Percentiles rank a stretch among this genome's conserved stretches.
Evolutionary conservation across 2,329 filamentous ascomycete genomes (phyloP).

Genomic region (Penicillium sp.): DNA sequence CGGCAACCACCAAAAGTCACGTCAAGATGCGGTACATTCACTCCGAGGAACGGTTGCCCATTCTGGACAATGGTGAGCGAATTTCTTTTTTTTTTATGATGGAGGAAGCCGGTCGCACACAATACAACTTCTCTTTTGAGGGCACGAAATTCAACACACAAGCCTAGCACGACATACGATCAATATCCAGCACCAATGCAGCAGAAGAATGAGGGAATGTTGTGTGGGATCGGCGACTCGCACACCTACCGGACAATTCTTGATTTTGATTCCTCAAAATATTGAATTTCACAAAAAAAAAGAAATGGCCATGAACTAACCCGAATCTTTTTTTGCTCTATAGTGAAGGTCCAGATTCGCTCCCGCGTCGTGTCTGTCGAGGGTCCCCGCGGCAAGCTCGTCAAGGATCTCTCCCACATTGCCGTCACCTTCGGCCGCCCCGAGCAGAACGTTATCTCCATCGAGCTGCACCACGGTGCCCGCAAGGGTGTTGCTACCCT

Average conservation of each 20-base stretch:
- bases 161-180: conserved; percentile 1
- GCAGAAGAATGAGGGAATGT: conserved; percentile 1
- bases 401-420: conserved; percentile 94
- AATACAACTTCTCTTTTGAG: conserved; percentile 4
- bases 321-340: conserved; percentile 31
- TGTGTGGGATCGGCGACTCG: conserved; percentile 12
- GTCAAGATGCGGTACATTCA: conserved; percentile 99
- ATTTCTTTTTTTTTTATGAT: conserved; percentile 27
- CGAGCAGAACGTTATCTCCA: conserved; percentile 82
- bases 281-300: background rate
- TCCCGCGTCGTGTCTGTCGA: conserved; percentile 94
- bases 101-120: conserved; percentile 15
- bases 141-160: conserved; percentile 3
- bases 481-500: conserved; percentile 98
- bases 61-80: conserved; percentile 90
- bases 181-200: background rate
- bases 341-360: conserved; percentile 98
- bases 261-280: conserved; percentile 9
- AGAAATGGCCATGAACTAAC: background rate
- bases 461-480: conserved; percentile 97
- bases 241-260: background rate
- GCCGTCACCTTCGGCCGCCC: conserved; percentile 92
- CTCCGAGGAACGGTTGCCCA: conserved; percentile 90
- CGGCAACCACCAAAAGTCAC: conserved; percentile 43
- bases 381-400: conserved; percentile 94